phyloP scores from a whole-genome alignment of 2,329 filamentous ascomycete genomes.

The Ceratocystis cubensis region DNA sequence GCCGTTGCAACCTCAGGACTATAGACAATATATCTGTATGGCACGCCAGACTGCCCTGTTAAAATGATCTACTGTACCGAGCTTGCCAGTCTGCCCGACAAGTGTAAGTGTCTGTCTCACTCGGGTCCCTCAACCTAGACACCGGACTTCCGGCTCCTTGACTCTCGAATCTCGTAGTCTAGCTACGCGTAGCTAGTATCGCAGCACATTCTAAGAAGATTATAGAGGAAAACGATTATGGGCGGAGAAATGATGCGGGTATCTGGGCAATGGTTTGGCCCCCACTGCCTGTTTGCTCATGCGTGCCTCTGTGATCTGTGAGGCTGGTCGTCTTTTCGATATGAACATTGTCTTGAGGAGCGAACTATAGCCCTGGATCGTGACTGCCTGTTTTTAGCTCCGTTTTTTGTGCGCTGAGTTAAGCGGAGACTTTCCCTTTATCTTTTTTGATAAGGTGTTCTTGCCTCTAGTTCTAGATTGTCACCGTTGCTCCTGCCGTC shows the following conservation, averaged over 20 bases:
- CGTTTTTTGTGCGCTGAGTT: background rate
- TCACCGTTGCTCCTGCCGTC: background rate
- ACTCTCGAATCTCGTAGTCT: background rate
- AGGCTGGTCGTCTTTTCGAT: background rate
- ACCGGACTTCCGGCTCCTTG: background rate
- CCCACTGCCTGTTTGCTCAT: background rate
- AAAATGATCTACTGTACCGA: background rate
- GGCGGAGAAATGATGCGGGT: background rate
- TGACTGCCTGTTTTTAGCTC: background rate
- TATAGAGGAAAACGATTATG: background rate
- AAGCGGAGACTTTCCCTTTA: background rate
- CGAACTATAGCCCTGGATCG: no score
- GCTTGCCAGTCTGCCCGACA: background rate
- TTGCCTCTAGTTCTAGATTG: background rate
- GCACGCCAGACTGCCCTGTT: background rate
- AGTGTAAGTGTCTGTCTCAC: background rate
- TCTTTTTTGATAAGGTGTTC: background rate
- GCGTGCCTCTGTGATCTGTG: background rate
- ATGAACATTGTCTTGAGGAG: no score
- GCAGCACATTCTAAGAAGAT: no score
- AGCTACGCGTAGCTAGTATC: background rate
- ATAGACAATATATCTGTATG: background rate
- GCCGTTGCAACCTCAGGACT: background rate
- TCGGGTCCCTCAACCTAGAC: background rate
- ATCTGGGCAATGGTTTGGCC: background rate